Evolutionary conservation across 352 stramenopile species (phyloP).

Genomic region (Phytophthora quininea): DNA sequence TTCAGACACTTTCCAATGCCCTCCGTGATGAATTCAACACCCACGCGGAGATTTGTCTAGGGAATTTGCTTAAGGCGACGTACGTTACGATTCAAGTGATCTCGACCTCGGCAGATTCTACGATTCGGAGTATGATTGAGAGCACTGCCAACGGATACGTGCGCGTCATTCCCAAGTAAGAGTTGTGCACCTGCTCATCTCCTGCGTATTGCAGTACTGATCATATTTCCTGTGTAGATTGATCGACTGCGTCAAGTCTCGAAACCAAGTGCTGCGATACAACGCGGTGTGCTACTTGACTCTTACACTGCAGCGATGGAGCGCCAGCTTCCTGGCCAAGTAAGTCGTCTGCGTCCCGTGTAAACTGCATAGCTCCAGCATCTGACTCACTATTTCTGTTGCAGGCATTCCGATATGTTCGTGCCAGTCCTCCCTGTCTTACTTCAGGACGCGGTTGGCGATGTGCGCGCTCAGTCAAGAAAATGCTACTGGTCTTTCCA

Average conservation of each 20-base stretch:
- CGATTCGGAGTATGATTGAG: slow-evolving; percentile 75
- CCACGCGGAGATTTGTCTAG: slow-evolving; percentile 77
- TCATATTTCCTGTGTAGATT: slow-evolving; percentile 43
- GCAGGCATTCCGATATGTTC: slow-evolving; percentile 66
- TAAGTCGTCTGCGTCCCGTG: slow-evolving; percentile 29
- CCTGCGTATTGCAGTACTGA: background rate
- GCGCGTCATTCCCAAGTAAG: slow-evolving; percentile 77
- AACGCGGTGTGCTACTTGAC: slow-evolving; percentile 83
- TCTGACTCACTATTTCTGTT: background rate
- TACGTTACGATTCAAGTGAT: slow-evolving; percentile 90
- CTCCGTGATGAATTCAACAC: slow-evolving; percentile 78
- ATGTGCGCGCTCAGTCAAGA: slow-evolving; percentile 77
- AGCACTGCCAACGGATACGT: slow-evolving; percentile 78
- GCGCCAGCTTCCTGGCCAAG: slow-evolving; percentile 68
- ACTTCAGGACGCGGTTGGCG: slow-evolving; percentile 68
- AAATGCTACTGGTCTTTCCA: slow-evolving; percentile 86
- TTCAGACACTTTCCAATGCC: slow-evolving; percentile 62
- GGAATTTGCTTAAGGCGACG: slow-evolving; percentile 80
- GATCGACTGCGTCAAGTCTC: slow-evolving; percentile 73
- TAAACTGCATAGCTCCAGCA: too few relatives aligned
- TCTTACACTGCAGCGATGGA: slow-evolving; percentile 73
- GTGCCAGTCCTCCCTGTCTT: slow-evolving; percentile 60
- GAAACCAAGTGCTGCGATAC: slow-evolving; percentile 75
- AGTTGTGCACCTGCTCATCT: slow-evolving; percentile 6
- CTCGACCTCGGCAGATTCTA: slow-evolving; percentile 74